phyloP scores from a whole-genome alignment of 768 basidiomycete genomes.

The Tulasnella calospora region DNA sequence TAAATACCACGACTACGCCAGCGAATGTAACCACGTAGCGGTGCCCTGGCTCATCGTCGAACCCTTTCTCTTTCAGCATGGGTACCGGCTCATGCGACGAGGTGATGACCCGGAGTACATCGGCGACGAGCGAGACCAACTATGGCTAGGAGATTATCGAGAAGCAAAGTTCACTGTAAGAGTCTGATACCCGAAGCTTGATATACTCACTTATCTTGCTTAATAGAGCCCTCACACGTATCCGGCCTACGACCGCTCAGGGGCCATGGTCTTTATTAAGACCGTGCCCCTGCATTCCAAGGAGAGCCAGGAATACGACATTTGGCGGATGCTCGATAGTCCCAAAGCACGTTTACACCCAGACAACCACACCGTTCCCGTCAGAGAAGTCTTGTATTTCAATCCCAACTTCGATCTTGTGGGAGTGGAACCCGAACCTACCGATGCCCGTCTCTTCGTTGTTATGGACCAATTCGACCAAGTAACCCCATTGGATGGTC shows the following conservation, averaged over 20 bases:
- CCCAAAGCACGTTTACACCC: neutral
- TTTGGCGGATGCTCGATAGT: neutral
- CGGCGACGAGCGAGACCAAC: neutral
- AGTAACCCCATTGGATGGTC: neutral
- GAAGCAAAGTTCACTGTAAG: neutral
- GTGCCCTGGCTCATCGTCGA: neutral
- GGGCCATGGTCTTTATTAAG: neutral
- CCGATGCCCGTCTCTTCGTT: neutral
- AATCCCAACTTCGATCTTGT: neutral
- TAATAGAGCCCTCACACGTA: neutral
- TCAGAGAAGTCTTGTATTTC: neutral
- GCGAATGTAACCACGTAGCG: neutral
- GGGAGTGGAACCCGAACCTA: neutral
- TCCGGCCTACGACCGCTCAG: neutral
- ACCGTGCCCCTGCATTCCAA: neutral
- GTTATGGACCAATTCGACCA: neutral
- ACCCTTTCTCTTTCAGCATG: neutral
- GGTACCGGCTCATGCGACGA: neutral
- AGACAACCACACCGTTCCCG: neutral
- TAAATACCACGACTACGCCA: neutral
- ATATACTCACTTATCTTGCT: neutral
- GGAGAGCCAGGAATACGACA: neutral
- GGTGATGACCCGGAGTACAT: neutral
- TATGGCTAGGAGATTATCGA: neutral
- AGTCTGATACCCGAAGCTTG: neutral